Percentiles rank a stretch among this genome's conserved stretches.
Conservation (phyloP, 2,329 filamentous ascomycete genomes). For the Paracorniculantispora psalliotae region DNA sequence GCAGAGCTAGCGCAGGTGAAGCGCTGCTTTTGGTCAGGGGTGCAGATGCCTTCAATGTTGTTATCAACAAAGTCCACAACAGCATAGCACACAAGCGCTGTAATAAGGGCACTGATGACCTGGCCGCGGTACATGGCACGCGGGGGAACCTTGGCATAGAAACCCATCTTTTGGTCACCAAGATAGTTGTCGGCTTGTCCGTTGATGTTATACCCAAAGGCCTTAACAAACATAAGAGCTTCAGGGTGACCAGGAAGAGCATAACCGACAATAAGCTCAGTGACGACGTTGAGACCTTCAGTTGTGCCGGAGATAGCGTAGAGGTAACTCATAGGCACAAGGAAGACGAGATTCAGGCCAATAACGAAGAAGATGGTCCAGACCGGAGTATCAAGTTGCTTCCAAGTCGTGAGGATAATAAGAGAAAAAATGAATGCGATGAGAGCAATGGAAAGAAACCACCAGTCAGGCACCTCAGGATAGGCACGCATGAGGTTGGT, state of each 20-base stretch:
- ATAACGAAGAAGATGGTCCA: slow-evolving; percentile 29
- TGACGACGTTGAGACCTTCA: slow-evolving; percentile 44
- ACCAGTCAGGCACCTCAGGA: slow-evolving; percentile 45
- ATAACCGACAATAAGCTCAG: slow-evolving; percentile 31
- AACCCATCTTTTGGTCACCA: slow-evolving; percentile 30
- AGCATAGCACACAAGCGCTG: slow-evolving; percentile 35
- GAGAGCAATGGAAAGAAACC: slow-evolving; percentile 26
- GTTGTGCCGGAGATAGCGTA: slow-evolving; percentile 39
- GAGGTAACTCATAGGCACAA: slow-evolving; percentile 36
- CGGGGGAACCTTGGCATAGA: slow-evolving; percentile 29
- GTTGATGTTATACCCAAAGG: slow-evolving; percentile 36
- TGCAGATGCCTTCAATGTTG: slow-evolving; percentile 29
- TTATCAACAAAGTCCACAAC: slow-evolving; percentile 33
- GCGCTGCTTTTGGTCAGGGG: slow-evolving; percentile 28
- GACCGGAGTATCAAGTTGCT: slow-evolving; percentile 24
- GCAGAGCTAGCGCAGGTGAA: slow-evolving; percentile 25
- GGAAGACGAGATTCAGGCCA: slow-evolving; percentile 33
- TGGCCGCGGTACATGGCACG: slow-evolving; percentile 33
- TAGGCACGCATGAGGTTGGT: slow-evolving; percentile 39
- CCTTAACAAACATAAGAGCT: slow-evolving; percentile 55
- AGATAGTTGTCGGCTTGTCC: slow-evolving; percentile 38
- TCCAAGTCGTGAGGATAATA: slow-evolving; percentile 26
- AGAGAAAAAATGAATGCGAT: slow-evolving; percentile 29
- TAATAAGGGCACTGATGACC: slow-evolving; percentile 37
- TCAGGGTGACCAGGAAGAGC: slow-evolving; percentile 30